Conservation (phyloP, 2,329 filamentous ascomycete genomes). For the Fusarium sacchari region DNA sequence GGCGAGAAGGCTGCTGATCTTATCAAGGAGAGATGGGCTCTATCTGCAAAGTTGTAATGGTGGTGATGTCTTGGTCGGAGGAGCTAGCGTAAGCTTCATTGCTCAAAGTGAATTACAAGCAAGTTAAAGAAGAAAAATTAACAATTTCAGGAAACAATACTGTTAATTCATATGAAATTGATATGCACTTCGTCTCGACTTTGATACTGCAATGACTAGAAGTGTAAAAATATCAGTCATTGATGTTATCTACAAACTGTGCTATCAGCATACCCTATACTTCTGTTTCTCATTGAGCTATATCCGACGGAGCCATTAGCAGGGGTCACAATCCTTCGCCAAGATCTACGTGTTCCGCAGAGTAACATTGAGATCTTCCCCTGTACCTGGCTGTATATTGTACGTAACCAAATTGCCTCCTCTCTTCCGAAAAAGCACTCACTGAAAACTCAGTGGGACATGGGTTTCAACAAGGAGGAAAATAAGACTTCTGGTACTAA, state of each 20-base stretch:
- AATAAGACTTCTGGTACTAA: too few species aligned
- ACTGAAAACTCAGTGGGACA: background rate
- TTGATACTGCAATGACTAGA: background rate
- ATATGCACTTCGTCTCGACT: background rate
- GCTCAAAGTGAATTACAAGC: background rate
- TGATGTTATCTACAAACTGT: background rate
- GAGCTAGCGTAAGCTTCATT: background rate
- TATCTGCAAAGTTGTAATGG: background rate
- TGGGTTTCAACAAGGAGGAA: too few species aligned
- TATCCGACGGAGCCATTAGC: background rate
- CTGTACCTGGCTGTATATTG: background rate
- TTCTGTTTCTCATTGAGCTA: background rate
- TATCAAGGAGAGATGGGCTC: constrained; percentile 53
- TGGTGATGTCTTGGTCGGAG: background rate
- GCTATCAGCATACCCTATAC: background rate
- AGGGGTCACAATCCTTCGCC: background rate
- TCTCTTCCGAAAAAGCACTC: background rate
- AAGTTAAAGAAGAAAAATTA: background rate
- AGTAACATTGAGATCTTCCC: constrained; percentile 20
- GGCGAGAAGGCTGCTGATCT: constrained; percentile 62
- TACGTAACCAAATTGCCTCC: background rate
- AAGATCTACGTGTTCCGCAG: constrained; percentile 3
- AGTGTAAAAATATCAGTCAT: background rate
- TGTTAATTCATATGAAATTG: background rate
- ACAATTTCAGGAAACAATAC: too few species aligned